Evolutionary conservation across 176 grass and related monocot genomes (phyloP), one percentile per base, ranked within the genome.

Genomic region (Musa troglodytarum): DNA sequence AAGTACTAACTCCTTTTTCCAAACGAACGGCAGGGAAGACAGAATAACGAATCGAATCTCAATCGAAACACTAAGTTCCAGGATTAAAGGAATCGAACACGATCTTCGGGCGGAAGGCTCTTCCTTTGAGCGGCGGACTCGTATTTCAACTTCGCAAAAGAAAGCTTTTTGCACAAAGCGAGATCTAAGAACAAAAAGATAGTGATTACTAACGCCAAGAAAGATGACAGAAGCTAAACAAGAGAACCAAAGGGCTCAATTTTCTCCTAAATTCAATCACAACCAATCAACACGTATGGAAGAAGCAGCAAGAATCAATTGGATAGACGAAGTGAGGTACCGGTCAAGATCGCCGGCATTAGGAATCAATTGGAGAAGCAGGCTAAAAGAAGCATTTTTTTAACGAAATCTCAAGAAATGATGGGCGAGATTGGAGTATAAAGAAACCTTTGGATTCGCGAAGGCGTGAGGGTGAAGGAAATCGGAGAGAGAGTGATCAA

Each of bases 41-140:
- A 70, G 68, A 70, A 70, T 51, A 70, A 21, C 49, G 68, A 70
- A 70, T 70, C 68, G 12, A 70, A 25, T 51, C 43, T 17, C 17
- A 12, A 19, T 70, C 34, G 15, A 70, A 11, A 69, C 19, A 50
- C 49, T 10, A 17, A 50, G 67, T 50, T 49, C 14, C 24, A 43
- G 28, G 34, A 43, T 43, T 43, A 6, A 68, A 68, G 7, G 43
- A 68, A 64, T 64, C 62, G n/a, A 50, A 17, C 9, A 50, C 16
- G 20, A 70, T 70, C 68, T 50, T 70, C 16, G 5, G 12, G 51
- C 9, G 16, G 43, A 20, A 50, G 43, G 6, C 20, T 29, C 43
- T 20, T 50, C 2, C 11, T 52, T 70, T 70, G 21, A 70, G 29
- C 68, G 15, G 5, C 24, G 34, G 34, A 6, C 4, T 43, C 34